These are phyloP conservation scores for Ramaria sp. DNA, from an alignment of 768 basidiomycete genomes.

Conservation along the genomic window DNA sequence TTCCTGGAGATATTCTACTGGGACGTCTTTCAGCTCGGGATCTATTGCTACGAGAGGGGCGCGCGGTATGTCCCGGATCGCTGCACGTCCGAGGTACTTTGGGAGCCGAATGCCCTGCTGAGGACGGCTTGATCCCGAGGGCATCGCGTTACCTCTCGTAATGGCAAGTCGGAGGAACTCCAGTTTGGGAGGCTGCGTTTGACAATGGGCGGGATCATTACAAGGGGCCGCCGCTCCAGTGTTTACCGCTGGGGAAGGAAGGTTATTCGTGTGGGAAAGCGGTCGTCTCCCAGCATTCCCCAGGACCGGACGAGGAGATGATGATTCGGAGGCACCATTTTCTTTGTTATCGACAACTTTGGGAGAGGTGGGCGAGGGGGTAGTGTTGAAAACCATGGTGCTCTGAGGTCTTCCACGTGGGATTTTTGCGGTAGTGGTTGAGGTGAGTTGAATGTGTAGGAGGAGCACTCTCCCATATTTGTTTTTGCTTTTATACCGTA, in stretches of 20 bases:
- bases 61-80: too few species aligned
- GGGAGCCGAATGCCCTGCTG: too few species aligned
- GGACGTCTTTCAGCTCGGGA: too few species aligned
- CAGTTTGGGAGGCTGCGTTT: background rate
- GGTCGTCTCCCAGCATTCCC: background rate
- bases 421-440: background rate
- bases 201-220: too few species aligned
- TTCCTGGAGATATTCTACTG: too few species aligned
- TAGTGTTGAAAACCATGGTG: background rate
- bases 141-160: too few species aligned
- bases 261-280: background rate
- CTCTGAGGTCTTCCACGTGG: background rate
- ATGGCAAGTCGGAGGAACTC: too few species aligned
- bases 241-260: background rate
- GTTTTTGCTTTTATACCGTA: too few species aligned
- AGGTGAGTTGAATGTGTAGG: background rate
- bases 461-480: too few species aligned
- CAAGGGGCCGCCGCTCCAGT: background rate
- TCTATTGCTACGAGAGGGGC: too few species aligned
- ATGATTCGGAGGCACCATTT: background rate
- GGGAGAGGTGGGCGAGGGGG: background rate
- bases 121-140: too few species aligned
- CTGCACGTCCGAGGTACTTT: too few species aligned
- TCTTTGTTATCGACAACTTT: background rate
- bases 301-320: background rate